phyloP scores from a whole-genome alignment of 2,329 filamentous ascomycete genomes.

The Paecilomyces sp. region DNA sequence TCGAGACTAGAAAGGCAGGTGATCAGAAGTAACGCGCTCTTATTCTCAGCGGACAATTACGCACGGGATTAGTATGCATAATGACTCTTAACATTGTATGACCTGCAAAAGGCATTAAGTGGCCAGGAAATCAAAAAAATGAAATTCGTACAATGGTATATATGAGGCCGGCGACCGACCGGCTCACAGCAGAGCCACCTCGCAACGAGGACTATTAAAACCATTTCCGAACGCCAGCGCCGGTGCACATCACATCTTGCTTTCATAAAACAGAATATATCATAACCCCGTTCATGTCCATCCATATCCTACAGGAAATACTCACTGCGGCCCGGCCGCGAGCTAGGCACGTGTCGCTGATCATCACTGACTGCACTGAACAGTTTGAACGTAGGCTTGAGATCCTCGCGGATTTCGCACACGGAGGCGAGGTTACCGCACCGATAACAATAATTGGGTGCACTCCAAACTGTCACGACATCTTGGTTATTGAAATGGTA shows the following conservation, averaged over 20 bases:
- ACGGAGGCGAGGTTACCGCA: slow-evolving; percentile 88
- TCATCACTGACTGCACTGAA: slow-evolving; percentile 42
- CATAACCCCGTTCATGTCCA: slow-evolving; percentile 2
- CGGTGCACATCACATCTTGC: slow-evolving; percentile 16
- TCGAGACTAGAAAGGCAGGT: neutral
- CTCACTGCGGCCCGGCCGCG: slow-evolving; percentile 40
- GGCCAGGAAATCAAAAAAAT: neutral
- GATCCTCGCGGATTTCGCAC: slow-evolving; percentile 79
- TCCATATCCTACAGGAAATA: slow-evolving; percentile 37
- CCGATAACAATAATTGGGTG: slow-evolving; percentile 93
- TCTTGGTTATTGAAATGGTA: slow-evolving; percentile 95
- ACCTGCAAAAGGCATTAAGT: neutral
- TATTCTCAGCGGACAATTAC: neutral
- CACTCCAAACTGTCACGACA: slow-evolving; percentile 74
- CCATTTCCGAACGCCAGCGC: slow-evolving; percentile 24
- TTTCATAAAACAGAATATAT: slow-evolving; percentile 2
- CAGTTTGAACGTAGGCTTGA: slow-evolving; percentile 76
- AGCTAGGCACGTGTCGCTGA: slow-evolving; percentile 37
- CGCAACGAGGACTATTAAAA: neutral
- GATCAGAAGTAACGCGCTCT: neutral
- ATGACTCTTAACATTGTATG: neutral
- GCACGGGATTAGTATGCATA: neutral
- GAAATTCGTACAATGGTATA: neutral
- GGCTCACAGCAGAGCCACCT: neutral
- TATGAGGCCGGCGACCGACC: neutral